Conservation (phyloP, 805 yeast genomes). For the Barnettozyma wickerhamii region DNA sequence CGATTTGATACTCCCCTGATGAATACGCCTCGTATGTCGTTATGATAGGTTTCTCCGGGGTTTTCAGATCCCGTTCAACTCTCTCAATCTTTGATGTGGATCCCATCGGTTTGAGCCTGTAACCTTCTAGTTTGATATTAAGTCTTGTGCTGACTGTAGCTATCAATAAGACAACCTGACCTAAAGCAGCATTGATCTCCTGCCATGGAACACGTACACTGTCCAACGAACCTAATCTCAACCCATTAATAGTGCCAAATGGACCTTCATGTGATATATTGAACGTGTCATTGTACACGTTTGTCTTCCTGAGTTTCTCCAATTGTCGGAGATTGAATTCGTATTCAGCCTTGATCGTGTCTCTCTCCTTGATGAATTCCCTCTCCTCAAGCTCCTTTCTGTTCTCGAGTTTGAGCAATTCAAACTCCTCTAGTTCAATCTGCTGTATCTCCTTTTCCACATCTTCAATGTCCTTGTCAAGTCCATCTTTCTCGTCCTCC, state of each 20-base stretch:
- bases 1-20: slow-evolving; percentile 68
- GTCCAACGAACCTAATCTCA: slow-evolving; percentile 69
- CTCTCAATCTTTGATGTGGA: slow-evolving; percentile 75
- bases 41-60: slow-evolving; percentile 29
- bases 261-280: slow-evolving; percentile 79
- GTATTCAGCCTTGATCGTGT: slow-evolving; percentile 58
- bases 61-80: slow-evolving; percentile 33
- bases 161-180: slow-evolving; percentile 70
- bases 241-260: slow-evolving; percentile 84
- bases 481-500: slow-evolving; percentile 32
- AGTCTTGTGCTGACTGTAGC: slow-evolving; percentile 59
- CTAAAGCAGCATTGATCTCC: slow-evolving; percentile 88
- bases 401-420: slow-evolving; percentile 49
- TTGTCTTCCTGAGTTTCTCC: slow-evolving; percentile 66
- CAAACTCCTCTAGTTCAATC: slow-evolving; percentile 44
- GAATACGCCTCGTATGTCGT: slow-evolving; percentile 46
- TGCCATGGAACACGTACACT: slow-evolving; percentile 73
- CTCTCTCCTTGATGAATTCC: slow-evolving; percentile 49
- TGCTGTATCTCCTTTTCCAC: slow-evolving; percentile 45
- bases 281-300: slow-evolving; percentile 81
- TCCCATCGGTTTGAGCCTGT: slow-evolving; percentile 75
- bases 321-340: slow-evolving; percentile 59
- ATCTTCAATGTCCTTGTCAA: slow-evolving; percentile 20
- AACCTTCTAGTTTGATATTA: slow-evolving; percentile 50
- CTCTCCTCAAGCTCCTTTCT: slow-evolving; percentile 47